phyloP scores from a whole-genome alignment of 805 yeast genomes.

The Wickerhamiella sorbophila region DNA sequence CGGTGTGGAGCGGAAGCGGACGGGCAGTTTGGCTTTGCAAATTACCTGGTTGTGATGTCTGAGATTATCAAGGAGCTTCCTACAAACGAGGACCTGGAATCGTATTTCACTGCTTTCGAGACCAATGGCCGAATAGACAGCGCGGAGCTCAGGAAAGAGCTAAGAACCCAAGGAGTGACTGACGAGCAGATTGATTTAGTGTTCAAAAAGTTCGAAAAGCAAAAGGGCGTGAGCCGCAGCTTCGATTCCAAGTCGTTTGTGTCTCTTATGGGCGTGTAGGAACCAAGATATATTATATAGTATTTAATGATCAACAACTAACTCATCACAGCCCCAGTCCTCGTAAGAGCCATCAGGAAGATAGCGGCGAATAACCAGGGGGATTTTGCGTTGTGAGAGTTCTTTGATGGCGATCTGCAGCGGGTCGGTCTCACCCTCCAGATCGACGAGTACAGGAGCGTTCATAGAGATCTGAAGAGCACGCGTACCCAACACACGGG shows the following conservation, averaged over 20 bases:
- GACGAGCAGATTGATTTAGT: constrained; percentile 12
- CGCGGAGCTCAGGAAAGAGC: constrained; percentile 10
- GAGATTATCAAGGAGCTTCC: constrained; percentile 15
- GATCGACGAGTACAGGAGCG: constrained; percentile 94
- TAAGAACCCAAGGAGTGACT: constrained; percentile 13
- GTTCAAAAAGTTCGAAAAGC: constrained; percentile 10
- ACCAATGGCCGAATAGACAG: constrained; percentile 13
- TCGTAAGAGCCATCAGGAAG: constrained; percentile 94
- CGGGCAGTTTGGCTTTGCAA: constrained; percentile 9
- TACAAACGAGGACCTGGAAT: constrained; percentile 14
- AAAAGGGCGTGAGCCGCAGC: not conserved
- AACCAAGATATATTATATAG: too few species aligned
- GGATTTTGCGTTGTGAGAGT: constrained; percentile 84
- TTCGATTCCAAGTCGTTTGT: constrained; percentile 1
- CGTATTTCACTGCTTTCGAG: constrained; percentile 15
- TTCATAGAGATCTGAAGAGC: constrained; percentile 96
- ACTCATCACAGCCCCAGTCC: constrained; percentile 98
- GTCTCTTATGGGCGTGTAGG: constrained; percentile 1
- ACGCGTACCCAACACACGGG: constrained; percentile 92
- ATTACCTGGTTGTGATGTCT: constrained; percentile 18
- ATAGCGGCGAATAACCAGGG: constrained; percentile 87
- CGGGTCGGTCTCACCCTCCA: constrained; percentile 99
- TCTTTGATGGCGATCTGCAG: constrained; percentile 96
- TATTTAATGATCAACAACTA: constrained; percentile 63
- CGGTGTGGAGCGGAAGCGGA: constrained; percentile 18